phyloP scores from a whole-genome alignment of 495 filamentous ascomycete genomes.

The Aspergillus sclerotioniger region DNA sequence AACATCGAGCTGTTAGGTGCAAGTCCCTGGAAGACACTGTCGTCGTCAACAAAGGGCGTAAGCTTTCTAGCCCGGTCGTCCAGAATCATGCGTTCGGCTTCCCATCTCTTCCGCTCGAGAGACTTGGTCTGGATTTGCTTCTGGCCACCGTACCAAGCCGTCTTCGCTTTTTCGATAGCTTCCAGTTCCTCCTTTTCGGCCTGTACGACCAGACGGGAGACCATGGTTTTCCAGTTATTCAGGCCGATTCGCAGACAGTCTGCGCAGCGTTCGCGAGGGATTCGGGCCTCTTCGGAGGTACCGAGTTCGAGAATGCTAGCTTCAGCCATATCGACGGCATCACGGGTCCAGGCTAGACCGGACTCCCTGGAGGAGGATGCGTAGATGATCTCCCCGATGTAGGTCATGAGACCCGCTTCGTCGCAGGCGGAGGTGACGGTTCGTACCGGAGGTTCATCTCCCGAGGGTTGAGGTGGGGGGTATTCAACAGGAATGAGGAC shows the following conservation, averaged over 20 bases:
- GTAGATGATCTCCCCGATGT: conserved; percentile 93
- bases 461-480: conserved; percentile 63
- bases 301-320: conserved; percentile 37
- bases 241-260: conserved; percentile 70
- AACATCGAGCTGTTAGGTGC: conserved; percentile 39
- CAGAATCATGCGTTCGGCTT: conserved; percentile 38
- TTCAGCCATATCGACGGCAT: conserved; percentile 71
- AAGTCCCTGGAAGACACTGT: conserved; percentile 29
- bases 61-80: conserved; percentile 39
- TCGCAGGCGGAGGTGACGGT: conserved; percentile 66
- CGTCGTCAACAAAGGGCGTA: conserved; percentile 33
- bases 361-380: conserved; percentile 58
- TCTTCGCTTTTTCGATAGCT: conserved; percentile 34
- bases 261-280: conserved; percentile 55
- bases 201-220: conserved; percentile 48
- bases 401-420: conserved; percentile 79
- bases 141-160: conserved; percentile 51
- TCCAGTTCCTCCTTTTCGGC: conserved; percentile 48
- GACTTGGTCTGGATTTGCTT: conserved; percentile 26
- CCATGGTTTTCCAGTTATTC: conserved; percentile 77
- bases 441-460: conserved; percentile 61
- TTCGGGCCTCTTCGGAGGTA: conserved; percentile 35
- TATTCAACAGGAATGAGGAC: conserved; percentile 56
- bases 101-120: conserved; percentile 35
- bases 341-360: conserved; percentile 81